These are phyloP conservation scores for Ceratorhiza oryzae-sativae DNA, from an alignment of 1,284 basidiomycete species.

Conservation along the genomic window DNA sequence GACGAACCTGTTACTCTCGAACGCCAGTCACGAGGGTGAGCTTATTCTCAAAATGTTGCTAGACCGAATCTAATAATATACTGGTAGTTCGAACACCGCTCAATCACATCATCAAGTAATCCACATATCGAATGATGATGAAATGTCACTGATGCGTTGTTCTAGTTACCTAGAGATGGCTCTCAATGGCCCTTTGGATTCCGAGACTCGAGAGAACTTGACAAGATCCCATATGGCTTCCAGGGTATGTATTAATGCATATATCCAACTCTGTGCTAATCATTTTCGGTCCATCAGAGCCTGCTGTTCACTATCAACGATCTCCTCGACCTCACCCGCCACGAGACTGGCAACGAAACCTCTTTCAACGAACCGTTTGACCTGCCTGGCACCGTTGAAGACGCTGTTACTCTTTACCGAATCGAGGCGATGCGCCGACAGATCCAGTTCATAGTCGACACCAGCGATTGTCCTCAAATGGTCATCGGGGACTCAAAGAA, in stretches of 20 bases:
- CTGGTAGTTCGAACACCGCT: conserved; percentile 71
- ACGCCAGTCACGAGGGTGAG: conserved; percentile 85
- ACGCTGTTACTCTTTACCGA: conserved; percentile 67
- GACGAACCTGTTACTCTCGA: conserved; percentile 82
- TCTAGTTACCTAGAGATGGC: conserved; percentile 84
- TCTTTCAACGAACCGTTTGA: conserved; percentile 86
- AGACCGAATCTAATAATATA: background rate
- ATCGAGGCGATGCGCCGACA: conserved; percentile 75
- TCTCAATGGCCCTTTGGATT: conserved; percentile 78
- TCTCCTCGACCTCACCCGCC: conserved; percentile 72
- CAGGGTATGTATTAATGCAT: conserved; percentile 68
- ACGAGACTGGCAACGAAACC: conserved; percentile 82
- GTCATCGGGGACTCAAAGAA: conserved; percentile 79
- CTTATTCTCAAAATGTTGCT: conserved; percentile 25
- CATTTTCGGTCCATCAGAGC: conserved; percentile 22
- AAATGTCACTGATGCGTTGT: background rate
- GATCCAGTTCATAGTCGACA: conserved; percentile 68
- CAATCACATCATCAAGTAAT: conserved; percentile 77
- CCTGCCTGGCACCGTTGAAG: conserved; percentile 69
- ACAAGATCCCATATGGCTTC: conserved; percentile 82
- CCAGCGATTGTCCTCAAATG: conserved; percentile 61
- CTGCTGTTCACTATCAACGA: conserved; percentile 56
- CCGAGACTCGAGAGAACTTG: conserved; percentile 81
- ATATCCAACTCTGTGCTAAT: too few species aligned
- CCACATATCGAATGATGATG: conserved; percentile 24